phyloP scores from a whole-genome alignment of 495 filamentous ascomycete species.

The Penicillium roqueforti region DNA sequence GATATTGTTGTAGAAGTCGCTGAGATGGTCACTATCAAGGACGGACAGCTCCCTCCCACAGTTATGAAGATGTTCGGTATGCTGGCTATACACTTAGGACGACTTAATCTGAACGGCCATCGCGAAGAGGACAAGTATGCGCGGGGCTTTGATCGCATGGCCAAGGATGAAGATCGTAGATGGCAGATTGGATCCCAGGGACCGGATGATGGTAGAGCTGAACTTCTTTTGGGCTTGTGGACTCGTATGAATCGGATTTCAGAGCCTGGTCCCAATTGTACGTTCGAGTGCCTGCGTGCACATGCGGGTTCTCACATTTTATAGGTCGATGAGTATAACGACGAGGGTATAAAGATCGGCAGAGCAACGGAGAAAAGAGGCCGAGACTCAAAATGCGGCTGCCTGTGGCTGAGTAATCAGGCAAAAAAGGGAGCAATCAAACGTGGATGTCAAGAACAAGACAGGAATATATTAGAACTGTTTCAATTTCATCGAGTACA shows the following conservation, averaged over 20 bases:
- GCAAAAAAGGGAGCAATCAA: not conserved
- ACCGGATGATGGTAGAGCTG: not conserved
- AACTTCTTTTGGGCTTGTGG: not conserved
- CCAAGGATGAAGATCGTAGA: not conserved
- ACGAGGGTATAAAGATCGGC: too few species aligned
- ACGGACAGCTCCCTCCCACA: not conserved
- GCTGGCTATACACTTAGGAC: not conserved
- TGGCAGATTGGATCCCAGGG: not conserved
- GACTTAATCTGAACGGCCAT: not conserved
- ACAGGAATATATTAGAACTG: not conserved
- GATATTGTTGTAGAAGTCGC: not conserved
- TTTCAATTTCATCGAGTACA: not conserved
- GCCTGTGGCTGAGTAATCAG: slow-evolving; percentile 10
- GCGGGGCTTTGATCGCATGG: not conserved
- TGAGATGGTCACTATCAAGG: not conserved
- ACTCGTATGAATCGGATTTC: not conserved
- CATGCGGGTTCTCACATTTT: not conserved
- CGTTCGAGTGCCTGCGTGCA: not conserved
- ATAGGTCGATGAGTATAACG: not conserved
- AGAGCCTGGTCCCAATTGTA: not conserved
- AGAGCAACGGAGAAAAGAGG: not conserved
- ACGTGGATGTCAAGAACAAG: too few species aligned
- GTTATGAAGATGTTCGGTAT: not conserved
- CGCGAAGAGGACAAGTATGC: not conserved
- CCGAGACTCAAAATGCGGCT: slow-evolving; percentile 3